phyloP scores from a whole-genome alignment of 2,329 filamentous ascomycete species.

The Cytospora schulzeri region DNA sequence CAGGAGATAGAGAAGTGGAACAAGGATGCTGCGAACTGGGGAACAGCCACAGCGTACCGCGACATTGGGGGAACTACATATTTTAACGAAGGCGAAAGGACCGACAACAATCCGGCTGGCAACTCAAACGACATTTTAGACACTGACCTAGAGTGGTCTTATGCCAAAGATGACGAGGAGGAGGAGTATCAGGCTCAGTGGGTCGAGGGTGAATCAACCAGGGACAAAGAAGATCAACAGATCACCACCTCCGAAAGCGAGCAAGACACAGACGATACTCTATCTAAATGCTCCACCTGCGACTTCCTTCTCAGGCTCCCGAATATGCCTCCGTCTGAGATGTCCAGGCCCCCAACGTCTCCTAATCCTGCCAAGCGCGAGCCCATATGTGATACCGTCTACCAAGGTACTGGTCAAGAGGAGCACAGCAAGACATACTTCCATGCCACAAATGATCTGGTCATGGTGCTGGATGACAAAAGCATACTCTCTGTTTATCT shows the following conservation, averaged over 20 bases:
- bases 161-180: not conserved
- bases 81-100: not conserved
- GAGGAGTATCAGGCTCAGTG: not conserved
- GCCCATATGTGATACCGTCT: not conserved
- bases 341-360: not conserved
- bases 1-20: not conserved
- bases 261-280: not conserved
- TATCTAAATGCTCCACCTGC: not conserved
- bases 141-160: not conserved
- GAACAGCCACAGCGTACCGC: not conserved
- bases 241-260: not conserved
- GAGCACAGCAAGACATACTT: not conserved
- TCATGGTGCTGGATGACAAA: slow-evolving; percentile 4
- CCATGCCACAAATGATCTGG: slow-evolving; percentile 1
- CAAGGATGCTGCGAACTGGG: not conserved
- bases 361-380: not conserved
- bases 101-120: not conserved
- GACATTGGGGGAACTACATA: not conserved
- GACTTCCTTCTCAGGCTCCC: not conserved
- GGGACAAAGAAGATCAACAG: not conserved
- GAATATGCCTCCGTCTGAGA: not conserved
- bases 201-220: not conserved
- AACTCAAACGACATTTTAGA: not conserved
- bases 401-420: not conserved
- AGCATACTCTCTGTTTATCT: slow-evolving; percentile 10